These are phyloP conservation scores for Schwanniomyces occidentalis DNA, from an alignment of 805 yeast species.

Conservation along the genomic window DNA sequence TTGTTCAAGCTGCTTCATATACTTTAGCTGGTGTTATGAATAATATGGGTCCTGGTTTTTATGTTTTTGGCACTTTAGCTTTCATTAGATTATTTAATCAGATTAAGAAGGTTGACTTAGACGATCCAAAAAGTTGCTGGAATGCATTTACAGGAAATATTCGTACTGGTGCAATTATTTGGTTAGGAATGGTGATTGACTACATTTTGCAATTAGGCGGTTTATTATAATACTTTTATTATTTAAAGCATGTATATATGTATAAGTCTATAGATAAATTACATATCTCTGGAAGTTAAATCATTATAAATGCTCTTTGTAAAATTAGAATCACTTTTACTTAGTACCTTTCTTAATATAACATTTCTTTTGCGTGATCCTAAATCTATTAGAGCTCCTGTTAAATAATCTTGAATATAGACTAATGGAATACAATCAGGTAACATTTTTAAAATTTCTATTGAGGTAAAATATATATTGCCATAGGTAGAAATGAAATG, in stretches of 20 bases:
- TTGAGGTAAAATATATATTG: constrained; percentile 15
- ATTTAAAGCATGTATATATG: not conserved
- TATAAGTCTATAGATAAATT: not conserved
- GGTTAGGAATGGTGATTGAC: constrained; percentile 67
- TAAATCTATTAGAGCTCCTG: constrained; percentile 17
- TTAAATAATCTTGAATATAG: constrained; percentile 27
- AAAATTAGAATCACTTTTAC: constrained; percentile 27
- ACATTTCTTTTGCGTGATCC: constrained; percentile 17
- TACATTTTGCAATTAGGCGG: constrained; percentile 55
- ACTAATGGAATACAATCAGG: constrained; percentile 34
- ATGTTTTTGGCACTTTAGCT: constrained; percentile 63
- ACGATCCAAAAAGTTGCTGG: constrained; percentile 84
- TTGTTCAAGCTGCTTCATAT: constrained; percentile 65
- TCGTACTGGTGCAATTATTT: constrained; percentile 67
- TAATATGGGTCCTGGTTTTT: constrained; percentile 87
- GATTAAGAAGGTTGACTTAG: constrained; percentile 74
- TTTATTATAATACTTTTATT: constrained; percentile 19
- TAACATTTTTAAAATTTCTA: constrained; percentile 26
- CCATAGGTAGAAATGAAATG: constrained; percentile 32
- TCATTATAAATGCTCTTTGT: constrained; percentile 21
- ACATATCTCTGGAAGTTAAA: constrained; percentile 10
- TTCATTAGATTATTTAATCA: constrained; percentile 66
- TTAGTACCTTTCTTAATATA: constrained; percentile 25
- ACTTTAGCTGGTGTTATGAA: constrained; percentile 69
- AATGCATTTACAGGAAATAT: constrained; percentile 74